Evolutionary conservation across 2,329 filamentous ascomycete species (phyloP), one percentile per base, ranked within the genome.

Genomic region (Raffaelea arxii): DNA sequence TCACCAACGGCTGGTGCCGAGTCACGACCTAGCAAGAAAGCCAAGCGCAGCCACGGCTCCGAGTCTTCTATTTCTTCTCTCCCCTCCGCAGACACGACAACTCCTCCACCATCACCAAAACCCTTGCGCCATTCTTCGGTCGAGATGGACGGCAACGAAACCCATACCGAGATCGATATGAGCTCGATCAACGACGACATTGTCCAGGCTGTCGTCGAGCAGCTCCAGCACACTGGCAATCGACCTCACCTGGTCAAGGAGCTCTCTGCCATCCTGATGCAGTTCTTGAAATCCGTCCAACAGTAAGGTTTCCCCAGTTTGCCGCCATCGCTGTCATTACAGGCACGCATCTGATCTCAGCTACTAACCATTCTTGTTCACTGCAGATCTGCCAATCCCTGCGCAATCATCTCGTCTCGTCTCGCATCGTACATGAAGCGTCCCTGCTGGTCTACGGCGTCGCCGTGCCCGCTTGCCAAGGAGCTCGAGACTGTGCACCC

Each of bases 161-260:
- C n/a, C 27, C 37, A 44, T 6, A 45, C 45, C 18, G 83, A 82
- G 60, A 77, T 92, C 59, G 85, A 94, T 62, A 77, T 88, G 44
- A 82, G 89, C 54, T 79, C 80, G 35, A 90, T 97, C 65, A 88
- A 90, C 61, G 92, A 98, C 64, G 89, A 95, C 59, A 94, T 98
- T 56, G 91, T 98, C 44, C 84, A 94, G 61, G 88, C 81, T 16
- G 88, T 94, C 42, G 87, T 97, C 58, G 69, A 86, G 56, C 89
- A 94, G 66, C 72, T 98, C 47, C 83, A 95, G 64, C 84, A 84
- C 62, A 94, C 90, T 2, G 85, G 82, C 51, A 98, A 98, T 66
- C 77, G 90, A 46, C 92, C 92, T 47, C 91, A 96, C 65, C 74
- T 97, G 25, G 88, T 97, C 53, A 96, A 95, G 67, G 91, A 97